Evolutionary conservation across 345 rosid genomes (phyloP), one percentile per base, ranked within the genome.

Genomic region (Moringa oleifera): DNA sequence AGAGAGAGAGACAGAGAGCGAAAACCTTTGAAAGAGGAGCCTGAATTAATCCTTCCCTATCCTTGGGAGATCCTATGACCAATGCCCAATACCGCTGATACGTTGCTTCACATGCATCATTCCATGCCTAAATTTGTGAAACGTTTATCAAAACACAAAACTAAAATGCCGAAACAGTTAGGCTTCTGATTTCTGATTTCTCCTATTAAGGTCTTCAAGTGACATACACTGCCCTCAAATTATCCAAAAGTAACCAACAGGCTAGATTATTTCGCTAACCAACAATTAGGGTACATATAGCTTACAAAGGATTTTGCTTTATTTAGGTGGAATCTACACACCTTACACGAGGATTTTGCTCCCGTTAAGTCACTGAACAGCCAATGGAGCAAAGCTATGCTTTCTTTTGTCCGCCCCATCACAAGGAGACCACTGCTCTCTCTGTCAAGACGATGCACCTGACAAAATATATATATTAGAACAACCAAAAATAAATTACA

Each of bases 381-480:
- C 64, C 80, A 81, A 59, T 83, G 90, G 65, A 92, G 95, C 75
- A 64, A 77, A 68, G 70, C 69, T 13, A 79, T 69, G 61, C 91
- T 92, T 76, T 89, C 91, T 79, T 78, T 81, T 33, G 87, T 81
- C 71, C 98, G 79, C 28, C 93, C 97, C 91, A 87, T 72, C 57
- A 92, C 70, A 63, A 87, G 75, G 59, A 92, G 84, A 55, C 98
- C 98, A 37, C 98, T 92, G 68, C 83, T 84, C 76, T 92, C 98
- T 76, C 90, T 80, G 63, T 89, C 98, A 52, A 89, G 93, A 53
- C 95, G 96, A 64, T 89, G 97, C 66, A 89, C 97, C 98, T 92
- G 72, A 69, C 5, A 33, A 33, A 5, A 33, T 33, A 4, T 33
- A 33, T 33, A 4, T 33, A 33, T 11, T 4, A 33, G 37, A 33